phyloP scores from a whole-genome alignment of 192 early-diverging fungal species.

The Backusella mclennaniae region DNA sequence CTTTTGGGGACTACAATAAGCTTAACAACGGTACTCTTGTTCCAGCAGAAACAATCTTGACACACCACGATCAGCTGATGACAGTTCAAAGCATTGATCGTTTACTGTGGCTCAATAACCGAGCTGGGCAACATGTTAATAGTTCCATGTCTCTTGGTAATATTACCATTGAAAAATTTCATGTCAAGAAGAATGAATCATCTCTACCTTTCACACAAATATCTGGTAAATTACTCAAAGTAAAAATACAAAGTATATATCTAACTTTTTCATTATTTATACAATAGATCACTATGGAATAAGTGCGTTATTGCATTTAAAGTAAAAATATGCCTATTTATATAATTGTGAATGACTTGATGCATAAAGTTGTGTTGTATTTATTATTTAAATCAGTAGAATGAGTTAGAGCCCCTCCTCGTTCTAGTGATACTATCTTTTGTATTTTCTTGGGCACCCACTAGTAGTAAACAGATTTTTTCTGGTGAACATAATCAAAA shows the following conservation, averaged over 20 bases:
- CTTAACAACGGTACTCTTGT: conserved; percentile 39
- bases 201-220: conserved; percentile 34
- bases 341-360: neutral
- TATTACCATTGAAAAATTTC: conserved; percentile 27
- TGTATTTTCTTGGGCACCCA: neutral
- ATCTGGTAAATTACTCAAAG: conserved; percentile 28
- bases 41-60: conserved; percentile 60
- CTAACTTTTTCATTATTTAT: neutral
- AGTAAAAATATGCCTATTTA: neutral
- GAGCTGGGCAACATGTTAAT: neutral
- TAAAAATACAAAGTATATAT: neutral
- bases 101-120: conserved; percentile 16
- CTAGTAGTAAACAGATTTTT: neutral
- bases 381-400: neutral
- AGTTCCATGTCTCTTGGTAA: neutral
- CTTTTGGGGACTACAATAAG: conserved; percentile 64
- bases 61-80: conserved; percentile 44
- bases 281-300: conserved; percentile 44
- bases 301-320: conserved; percentile 16
- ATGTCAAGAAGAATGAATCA: conserved; percentile 1
- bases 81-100: conserved; percentile 36
- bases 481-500: neutral
- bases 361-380: neutral
- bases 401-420: neutral
- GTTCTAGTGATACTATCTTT: neutral